Evolutionary conservation across 2,329 filamentous ascomycete genomes (phyloP), one percentile per base, ranked within the genome.

Genomic region (Fusarium incarnatum): DNA sequence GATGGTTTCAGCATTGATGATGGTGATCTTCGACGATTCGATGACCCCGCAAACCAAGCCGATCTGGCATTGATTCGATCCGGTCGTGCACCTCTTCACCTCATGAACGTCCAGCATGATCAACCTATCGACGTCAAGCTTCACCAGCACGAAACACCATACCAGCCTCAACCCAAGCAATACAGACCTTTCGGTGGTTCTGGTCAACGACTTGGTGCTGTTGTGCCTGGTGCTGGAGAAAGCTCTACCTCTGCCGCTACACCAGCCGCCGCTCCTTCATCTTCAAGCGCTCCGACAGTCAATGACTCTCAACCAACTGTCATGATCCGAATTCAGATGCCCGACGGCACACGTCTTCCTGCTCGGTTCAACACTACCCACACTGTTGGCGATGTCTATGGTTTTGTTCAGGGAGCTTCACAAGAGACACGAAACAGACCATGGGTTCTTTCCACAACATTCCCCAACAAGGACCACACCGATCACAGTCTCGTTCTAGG

Each of bases 1-100:
- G 91, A 97, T 76, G 93, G 93, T 16, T 95, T 96, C 81, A 95
- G 92, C 70, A 89, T 97, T 65, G 93, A 94, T 64, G 92, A 96
- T 75, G 93, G 93, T 28, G 87, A 90, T 48, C 87, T 96, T 40
- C 90, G 88, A 77, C 89, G 92, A 59, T 95, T 93, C 76, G 91
- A 94, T 74, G 92, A 96, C 78, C 92, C 92, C 0, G 86, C 86
- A 30, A 94, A 95, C 77, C 88, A 89, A 30, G 84, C 86, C 52
- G 91, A 92, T 56, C 83, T 96, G 46, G 84, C 89, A 61, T 91
- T 94, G 85, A 96, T 96, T 74, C 89, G 92, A 64, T 86, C 88
- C 22, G 93, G 93, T 11, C 89, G 92, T 20, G 93, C 92, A 1
- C 93, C 93, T 9, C 83, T 94, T 13, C 89, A 93, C 70, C 85